Conservation (phyloP, 805 yeast species). For the Candida pseudofarinosa region DNA sequence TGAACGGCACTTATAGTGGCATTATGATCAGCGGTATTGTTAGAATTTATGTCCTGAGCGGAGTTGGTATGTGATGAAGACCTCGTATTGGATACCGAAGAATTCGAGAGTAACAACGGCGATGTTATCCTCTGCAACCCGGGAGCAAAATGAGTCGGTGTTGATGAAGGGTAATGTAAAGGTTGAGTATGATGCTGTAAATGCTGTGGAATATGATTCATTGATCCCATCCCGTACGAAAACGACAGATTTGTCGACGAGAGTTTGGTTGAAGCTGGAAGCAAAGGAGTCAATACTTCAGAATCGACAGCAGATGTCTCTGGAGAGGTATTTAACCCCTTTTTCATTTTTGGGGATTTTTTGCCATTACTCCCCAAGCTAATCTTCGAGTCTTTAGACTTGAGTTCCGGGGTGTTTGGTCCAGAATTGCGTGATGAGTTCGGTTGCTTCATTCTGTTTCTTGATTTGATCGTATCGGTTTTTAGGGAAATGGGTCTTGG, state of each 20-base stretch:
- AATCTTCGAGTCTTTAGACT: conserved; percentile 42
- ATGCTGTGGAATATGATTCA: conserved; percentile 17
- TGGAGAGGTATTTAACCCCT: conserved; percentile 5
- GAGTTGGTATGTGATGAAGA: conserved; percentile 10
- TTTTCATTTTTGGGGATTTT: conserved; percentile 20
- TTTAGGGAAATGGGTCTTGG: conserved; percentile 89
- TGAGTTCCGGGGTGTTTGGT: conserved; percentile 55
- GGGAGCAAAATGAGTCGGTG: conserved; percentile 69
- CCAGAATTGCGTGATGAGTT: conserved; percentile 34
- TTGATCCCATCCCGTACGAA: conserved; percentile 6
- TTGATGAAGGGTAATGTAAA: conserved; percentile 61
- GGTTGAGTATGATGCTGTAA: conserved; percentile 43
- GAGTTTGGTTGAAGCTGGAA: conserved; percentile 13
- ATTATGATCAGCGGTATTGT: conserved; percentile 1
- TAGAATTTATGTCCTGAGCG: neutral
- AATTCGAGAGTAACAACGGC: conserved; percentile 55
- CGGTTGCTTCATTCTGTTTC: conserved; percentile 74
- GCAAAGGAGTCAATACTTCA: conserved; percentile 21
- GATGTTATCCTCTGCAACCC: conserved; percentile 61
- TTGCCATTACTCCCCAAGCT: conserved; percentile 12
- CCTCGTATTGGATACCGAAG: conserved; percentile 41
- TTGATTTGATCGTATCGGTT: conserved; percentile 86
- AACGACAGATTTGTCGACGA: conserved; percentile 6
- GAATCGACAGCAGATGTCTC: conserved; percentile 8
- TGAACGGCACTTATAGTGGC: conserved; percentile 16